phyloP scores from a whole-genome alignment of 345 rosid species.

The Lumnitzera racemosa region DNA sequence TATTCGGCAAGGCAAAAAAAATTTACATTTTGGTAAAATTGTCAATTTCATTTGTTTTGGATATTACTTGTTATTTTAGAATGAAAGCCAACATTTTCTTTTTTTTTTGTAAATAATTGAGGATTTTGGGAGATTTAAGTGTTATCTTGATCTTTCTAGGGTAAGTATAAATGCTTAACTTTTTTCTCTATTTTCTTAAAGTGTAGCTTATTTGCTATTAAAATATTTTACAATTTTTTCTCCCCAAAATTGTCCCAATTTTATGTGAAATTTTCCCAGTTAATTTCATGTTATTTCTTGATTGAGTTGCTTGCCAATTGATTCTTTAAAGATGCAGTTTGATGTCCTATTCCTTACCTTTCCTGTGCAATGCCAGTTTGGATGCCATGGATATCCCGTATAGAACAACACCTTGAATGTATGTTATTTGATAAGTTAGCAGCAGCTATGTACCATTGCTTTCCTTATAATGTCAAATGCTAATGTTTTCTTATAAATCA shows the following conservation, averaged over 20 bases:
- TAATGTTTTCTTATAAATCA: background rate
- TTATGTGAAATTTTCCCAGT: too few species aligned
- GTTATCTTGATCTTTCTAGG: slow-evolving; percentile 19
- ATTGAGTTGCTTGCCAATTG: background rate
- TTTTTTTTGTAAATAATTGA: too few species aligned
- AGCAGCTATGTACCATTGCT: too few species aligned
- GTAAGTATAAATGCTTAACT: background rate
- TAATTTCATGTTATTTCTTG: background rate
- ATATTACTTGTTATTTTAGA: too few species aligned
- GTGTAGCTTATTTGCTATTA: too few species aligned
- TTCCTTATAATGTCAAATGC: too few species aligned
- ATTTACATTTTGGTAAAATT: too few species aligned
- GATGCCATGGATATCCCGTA: slow-evolving; percentile 78
- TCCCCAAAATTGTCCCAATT: too few species aligned
- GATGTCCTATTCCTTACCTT: slow-evolving; percentile 60
- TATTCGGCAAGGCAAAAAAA: too few species aligned
- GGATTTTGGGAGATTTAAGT: slow-evolving; percentile 4
- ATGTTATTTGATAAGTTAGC: slow-evolving; percentile 7
- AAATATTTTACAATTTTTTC: too few species aligned
- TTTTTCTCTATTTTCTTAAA: background rate
- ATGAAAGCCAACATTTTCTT: too few species aligned
- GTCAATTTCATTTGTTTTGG: too few species aligned
- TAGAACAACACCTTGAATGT: slow-evolving; percentile 67
- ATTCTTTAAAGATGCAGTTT: slow-evolving; percentile 34
- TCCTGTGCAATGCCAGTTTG: slow-evolving; percentile 55